A percentile compares a stretch with the other conserved stretches of the same genome.
Evolutionary conservation across 139 green algal species (phyloP).

Genomic region (Eudorina sp.): DNA sequence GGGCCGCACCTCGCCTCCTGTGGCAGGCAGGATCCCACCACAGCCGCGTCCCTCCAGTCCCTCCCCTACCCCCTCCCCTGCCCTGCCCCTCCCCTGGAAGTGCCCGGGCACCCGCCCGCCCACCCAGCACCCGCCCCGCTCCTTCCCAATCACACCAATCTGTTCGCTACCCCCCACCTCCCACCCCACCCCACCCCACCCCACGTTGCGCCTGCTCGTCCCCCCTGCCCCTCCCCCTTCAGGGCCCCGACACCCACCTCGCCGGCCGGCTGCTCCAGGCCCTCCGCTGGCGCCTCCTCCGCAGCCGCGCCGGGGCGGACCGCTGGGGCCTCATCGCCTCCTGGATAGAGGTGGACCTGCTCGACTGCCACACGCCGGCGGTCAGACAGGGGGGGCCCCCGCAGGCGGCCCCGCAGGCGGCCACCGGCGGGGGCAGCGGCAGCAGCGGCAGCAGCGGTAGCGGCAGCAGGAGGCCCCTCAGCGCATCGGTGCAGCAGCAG

Average conservation of each 20-base stretch:
- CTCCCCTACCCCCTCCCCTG: no score
- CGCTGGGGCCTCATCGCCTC: slow-evolving; percentile 44
- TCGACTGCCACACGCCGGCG: background rate
- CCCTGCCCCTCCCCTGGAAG: no score
- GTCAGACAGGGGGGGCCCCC: no score
- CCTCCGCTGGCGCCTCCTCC: slow-evolving; percentile 54
- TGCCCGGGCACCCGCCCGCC: no score
- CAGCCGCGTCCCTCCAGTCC: no score
- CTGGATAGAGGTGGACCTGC: slow-evolving; percentile 45
- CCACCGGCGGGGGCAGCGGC: no score
- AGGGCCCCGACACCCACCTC: slow-evolving; percentile 17
- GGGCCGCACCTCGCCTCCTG: no score
- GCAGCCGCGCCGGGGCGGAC: slow-evolving; percentile 25
- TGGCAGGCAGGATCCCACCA: no score
- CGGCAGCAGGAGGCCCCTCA: background rate
- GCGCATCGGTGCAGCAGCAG: background rate
- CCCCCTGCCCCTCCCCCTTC: background rate
- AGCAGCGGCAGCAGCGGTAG: background rate
- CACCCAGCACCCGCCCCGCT: no score
- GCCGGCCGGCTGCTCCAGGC: slow-evolving; percentile 53
- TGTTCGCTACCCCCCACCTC: background rate
- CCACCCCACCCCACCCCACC: background rate
- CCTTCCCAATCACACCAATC: no score
- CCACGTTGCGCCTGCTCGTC: background rate
- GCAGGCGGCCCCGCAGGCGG: no score